Base-by-base conservation (phyloP, 768 basidiomycete species). In the Inosperma sp. region DNA sequence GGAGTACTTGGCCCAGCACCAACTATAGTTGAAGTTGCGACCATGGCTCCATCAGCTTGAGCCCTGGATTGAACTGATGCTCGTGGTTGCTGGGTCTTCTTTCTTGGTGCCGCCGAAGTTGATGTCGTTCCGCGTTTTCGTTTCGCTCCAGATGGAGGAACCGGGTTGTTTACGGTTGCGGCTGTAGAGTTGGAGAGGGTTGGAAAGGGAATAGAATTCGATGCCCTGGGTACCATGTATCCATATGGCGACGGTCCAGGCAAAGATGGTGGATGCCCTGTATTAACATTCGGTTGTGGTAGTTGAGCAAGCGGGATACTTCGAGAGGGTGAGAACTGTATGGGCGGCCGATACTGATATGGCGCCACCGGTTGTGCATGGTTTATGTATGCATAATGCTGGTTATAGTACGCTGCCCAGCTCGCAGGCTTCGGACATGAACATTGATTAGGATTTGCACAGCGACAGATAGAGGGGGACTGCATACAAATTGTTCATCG, bases 381-480 rank as follows among this genome's bases (percentile, higher is more conserved):
- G 19, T 39, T 39, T 12, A 22, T 39, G 37, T 5, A 39, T 39
- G 19, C 37, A 39, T 39, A 39, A 14, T 39, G 37, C n/a, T 9
- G 37, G 37, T 39, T 39, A 22, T 39, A 39, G 37, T 39, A 39
- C 14, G 37, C n/a, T 21, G 37, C 4, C 1, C 3, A 39, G 23
- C 26, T 41, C 13, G 39, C 10, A 41, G 39, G 22, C 39, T 41
- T 41, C 9, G 39, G 39, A 41, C 39, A 41, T 41, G 39, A 41
- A 41, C 39, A 41, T n/a, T 41, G 39, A 25, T 41, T 41, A 41
- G 39, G 39, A 25, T 41, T 26, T 3, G 23, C 40, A 26, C 40
- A 42, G 14, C 14, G 40, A 12, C 40, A 42, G 13, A 3, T 42
- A 42, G 40, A 42, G 12, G 40, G 23, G 19, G 40, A 42, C 23